Evolutionary conservation across 331 rosid genomes (phyloP).

Genomic region (Stylosanthes scabra): DNA sequence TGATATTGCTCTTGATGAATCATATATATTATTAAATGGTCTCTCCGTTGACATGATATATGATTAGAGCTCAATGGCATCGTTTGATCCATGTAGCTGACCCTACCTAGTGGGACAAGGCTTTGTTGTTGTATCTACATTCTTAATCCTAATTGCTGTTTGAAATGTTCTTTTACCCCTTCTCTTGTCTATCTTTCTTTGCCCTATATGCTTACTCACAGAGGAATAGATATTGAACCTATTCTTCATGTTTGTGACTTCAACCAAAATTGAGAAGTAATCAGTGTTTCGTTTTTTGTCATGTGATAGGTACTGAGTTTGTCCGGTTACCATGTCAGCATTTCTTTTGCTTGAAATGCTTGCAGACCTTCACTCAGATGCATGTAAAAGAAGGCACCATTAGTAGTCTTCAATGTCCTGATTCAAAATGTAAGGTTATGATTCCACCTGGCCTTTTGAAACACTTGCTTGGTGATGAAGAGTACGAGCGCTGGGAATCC

Average conservation of each 20-base stretch:
- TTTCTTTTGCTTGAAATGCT: slow-evolving; percentile 86
- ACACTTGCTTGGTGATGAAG: slow-evolving; percentile 67
- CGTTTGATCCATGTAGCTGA: too few relatives aligned
- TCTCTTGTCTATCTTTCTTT: neutral
- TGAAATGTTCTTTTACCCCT: slow-evolving; percentile 7
- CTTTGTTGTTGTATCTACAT: neutral
- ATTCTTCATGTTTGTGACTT: slow-evolving; percentile 32
- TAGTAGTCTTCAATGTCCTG: slow-evolving; percentile 73
- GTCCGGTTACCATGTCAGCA: slow-evolving; percentile 77
- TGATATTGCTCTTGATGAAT: slow-evolving; percentile 32
- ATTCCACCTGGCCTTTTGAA: slow-evolving; percentile 79
- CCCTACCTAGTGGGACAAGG: too few relatives aligned
- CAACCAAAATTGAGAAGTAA: slow-evolving; percentile 6
- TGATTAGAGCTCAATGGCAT: too few relatives aligned
- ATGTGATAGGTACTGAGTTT: slow-evolving; percentile 66
- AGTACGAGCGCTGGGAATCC: slow-evolving; percentile 88
- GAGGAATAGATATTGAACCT: slow-evolving; percentile 25
- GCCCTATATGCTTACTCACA: slow-evolving; percentile 24
- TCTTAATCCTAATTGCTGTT: slow-evolving; percentile 10
- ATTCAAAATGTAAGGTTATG: slow-evolving; percentile 70
- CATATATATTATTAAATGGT: neutral
- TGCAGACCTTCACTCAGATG: slow-evolving; percentile 73
- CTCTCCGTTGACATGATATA: too few relatives aligned
- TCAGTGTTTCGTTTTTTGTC: slow-evolving; percentile 1
- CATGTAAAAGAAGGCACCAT: slow-evolving; percentile 87